Conservation (phyloP, 1,284 basidiomycete genomes). For the Albatrellus sp. region DNA sequence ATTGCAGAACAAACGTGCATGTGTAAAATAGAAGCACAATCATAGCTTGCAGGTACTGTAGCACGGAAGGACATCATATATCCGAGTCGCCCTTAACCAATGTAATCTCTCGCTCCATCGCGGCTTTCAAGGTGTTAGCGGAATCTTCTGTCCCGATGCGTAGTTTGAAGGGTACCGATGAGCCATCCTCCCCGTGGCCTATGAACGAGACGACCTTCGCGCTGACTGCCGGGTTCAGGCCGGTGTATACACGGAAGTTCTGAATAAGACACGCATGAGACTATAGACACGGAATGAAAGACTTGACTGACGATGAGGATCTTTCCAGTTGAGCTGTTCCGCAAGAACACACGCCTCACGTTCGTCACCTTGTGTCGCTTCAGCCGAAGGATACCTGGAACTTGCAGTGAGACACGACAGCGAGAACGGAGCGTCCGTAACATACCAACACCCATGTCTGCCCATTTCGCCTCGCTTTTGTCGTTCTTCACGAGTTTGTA, state of each 20-base stretch:
- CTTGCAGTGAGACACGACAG: constrained; percentile 5
- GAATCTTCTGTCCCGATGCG: constrained; percentile 51
- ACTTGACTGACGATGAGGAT: constrained; percentile 47
- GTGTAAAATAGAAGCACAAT: too few relatives aligned
- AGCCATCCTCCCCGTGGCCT: constrained; percentile 49
- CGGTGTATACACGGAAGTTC: constrained; percentile 57
- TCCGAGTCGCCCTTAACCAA: constrained; percentile 21
- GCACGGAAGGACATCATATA: too few relatives aligned
- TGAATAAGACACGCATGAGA: constrained; percentile 16
- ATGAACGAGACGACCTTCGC: constrained; percentile 50
- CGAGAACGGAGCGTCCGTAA: constrained; percentile 9
- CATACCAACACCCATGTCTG: constrained; percentile 47
- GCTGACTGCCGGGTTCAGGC: constrained; percentile 33
- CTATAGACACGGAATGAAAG: background rate
- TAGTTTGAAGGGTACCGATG: constrained; percentile 47
- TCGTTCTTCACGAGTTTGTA: constrained; percentile 42
- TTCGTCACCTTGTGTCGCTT: constrained; percentile 57
- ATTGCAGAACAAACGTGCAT: background rate
- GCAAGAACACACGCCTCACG: constrained; percentile 44
- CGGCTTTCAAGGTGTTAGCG: constrained; percentile 45
- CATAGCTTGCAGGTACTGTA: too few relatives aligned
- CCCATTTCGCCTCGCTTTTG: constrained; percentile 42
- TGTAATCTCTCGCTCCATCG: constrained; percentile 52
- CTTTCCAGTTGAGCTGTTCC: constrained; percentile 62
- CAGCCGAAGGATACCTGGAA: constrained; percentile 47